Evolutionary conservation across 306 rosid genomes (phyloP).

Genomic region (Trifolium repens): DNA sequence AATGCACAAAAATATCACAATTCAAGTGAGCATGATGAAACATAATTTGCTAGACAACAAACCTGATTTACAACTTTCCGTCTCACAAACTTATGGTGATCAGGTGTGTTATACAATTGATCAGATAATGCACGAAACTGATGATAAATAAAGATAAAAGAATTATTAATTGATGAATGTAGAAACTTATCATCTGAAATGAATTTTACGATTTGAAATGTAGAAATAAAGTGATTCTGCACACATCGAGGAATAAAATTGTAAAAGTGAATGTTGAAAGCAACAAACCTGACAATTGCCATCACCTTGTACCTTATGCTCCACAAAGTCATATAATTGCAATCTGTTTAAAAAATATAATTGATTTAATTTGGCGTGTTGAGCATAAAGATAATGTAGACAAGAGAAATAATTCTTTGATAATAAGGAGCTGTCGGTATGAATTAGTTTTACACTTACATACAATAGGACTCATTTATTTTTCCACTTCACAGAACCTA

Average conservation of each 20-base stretch:
- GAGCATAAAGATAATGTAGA: slow-evolving; percentile 32
- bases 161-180: slow-evolving; percentile 28
- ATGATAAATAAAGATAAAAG: slow-evolving; percentile 32
- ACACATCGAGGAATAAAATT: slow-evolving; percentile 15
- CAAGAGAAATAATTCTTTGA: slow-evolving; percentile 25
- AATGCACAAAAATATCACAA: slow-evolving; percentile 24
- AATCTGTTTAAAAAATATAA: slow-evolving; percentile 52
- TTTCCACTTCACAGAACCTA: no score
- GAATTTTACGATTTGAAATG: neutral
- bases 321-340: slow-evolving; percentile 70
- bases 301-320: slow-evolving; percentile 75
- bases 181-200: neutral
- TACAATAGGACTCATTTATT: no score
- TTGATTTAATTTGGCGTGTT: slow-evolving; percentile 37
- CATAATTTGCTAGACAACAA: slow-evolving; percentile 30
- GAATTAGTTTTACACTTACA: no score
- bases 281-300: slow-evolving; percentile 90
- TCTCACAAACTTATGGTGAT: slow-evolving; percentile 69
- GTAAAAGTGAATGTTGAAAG: slow-evolving; percentile 30
- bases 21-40: slow-evolving; percentile 24
- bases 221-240: neutral
- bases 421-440: no score
- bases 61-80: slow-evolving; percentile 75
- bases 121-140: slow-evolving; percentile 92
- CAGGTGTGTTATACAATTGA: slow-evolving; percentile 69